phyloP scores from a whole-genome alignment of 257 asterid species.

The Plantago elongata region DNA sequence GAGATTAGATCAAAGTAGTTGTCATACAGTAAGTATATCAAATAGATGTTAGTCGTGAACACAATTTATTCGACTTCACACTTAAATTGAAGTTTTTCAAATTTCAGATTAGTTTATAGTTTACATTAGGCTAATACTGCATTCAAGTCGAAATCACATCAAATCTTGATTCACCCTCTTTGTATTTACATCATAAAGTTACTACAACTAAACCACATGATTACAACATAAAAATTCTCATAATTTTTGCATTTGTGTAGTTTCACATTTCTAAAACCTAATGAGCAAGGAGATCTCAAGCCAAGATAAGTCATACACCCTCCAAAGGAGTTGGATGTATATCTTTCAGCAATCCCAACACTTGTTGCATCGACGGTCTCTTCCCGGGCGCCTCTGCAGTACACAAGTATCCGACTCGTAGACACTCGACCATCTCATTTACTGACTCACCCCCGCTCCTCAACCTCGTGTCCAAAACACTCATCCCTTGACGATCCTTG shows the following conservation, averaged over 20 bases:
- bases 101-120: too few species aligned
- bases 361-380: constrained; percentile 89
- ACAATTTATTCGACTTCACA: too few species aligned
- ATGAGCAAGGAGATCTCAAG: background rate
- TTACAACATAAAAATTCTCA: background rate
- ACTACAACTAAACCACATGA: background rate
- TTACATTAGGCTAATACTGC: too few species aligned
- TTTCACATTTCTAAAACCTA: constrained; percentile 1
- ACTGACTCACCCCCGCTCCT: constrained; percentile 43
- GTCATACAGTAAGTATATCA: too few species aligned
- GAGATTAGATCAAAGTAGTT: too few species aligned
- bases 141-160: too few species aligned
- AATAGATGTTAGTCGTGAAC: too few species aligned
- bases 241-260: background rate
- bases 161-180: too few species aligned
- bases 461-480: constrained; percentile 61
- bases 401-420: constrained; percentile 80
- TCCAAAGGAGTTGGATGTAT: constrained; percentile 34
- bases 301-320: constrained; percentile 17
- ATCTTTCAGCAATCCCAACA: constrained; percentile 78
- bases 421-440: constrained; percentile 80
- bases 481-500: constrained; percentile 51
- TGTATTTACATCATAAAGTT: too few species aligned
- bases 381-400: constrained; percentile 73
- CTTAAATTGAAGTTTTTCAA: too few species aligned